A percentile compares a stretch with the other conserved stretches of the same genome.
Conservation (phyloP, 2,329 filamentous ascomycete species). For the Alternaria triticina region DNA sequence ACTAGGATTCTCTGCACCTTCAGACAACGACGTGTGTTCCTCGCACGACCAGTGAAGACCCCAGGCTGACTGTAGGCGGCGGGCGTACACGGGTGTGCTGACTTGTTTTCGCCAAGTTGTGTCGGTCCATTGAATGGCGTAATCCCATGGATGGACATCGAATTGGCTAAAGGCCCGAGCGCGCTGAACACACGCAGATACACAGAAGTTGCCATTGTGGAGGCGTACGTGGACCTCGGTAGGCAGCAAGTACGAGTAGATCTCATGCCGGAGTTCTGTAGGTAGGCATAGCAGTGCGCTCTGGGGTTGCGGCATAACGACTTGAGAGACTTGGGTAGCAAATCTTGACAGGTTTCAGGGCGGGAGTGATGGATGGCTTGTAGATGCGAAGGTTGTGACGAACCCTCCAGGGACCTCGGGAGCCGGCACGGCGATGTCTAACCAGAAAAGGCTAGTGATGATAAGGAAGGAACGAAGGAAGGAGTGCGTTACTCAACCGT, state of each 20-base stretch:
- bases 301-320: neutral
- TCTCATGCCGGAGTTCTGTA: neutral
- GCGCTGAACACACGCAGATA: neutral
- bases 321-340: neutral
- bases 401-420: too few species aligned
- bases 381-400: too few species aligned
- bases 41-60: neutral
- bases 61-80: neutral
- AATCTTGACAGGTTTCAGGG: too few species aligned
- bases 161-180: too few species aligned
- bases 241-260: neutral
- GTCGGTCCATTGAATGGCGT: too few species aligned
- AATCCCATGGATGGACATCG: too few species aligned
- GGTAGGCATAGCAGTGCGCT: neutral
- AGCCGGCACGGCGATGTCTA: too few species aligned
- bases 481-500: too few species aligned
- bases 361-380: too few species aligned
- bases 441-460: too few species aligned
- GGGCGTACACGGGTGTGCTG: neutral
- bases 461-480: too few species aligned
- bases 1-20: neutral
- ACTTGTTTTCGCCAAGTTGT: too few species aligned
- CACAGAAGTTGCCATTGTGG: neutral
- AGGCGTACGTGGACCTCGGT: neutral
- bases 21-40: neutral